A percentile compares a stretch with the other conserved stretches of the same genome.
Conservation (phyloP, 2,329 filamentous ascomycete genomes). For the Ophiostoma novo-ulmi region DNA sequence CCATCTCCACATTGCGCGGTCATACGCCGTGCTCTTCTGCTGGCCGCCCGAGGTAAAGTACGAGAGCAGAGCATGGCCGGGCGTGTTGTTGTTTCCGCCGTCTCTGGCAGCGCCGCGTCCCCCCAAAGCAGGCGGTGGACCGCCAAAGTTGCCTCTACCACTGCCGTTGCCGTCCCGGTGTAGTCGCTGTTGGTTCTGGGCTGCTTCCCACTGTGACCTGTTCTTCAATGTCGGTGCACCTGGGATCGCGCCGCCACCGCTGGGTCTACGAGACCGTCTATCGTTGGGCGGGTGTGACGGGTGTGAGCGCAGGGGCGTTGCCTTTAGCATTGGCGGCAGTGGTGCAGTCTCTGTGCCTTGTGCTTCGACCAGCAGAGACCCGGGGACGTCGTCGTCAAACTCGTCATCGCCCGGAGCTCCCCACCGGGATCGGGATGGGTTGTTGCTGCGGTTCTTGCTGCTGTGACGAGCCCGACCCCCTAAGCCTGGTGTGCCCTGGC, state of each 20-base stretch:
- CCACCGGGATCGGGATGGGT: slow-evolving; percentile 23
- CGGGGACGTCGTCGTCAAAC: slow-evolving; percentile 59
- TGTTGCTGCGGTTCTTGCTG: not conserved
- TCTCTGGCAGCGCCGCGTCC: not conserved
- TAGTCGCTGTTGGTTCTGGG: slow-evolving; percentile 49
- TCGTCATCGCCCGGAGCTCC: slow-evolving; percentile 39
- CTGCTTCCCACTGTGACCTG: slow-evolving; percentile 51
- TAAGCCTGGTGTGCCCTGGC: not conserved
- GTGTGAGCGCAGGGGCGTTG: slow-evolving; percentile 27
- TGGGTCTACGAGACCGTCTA: slow-evolving; percentile 10
- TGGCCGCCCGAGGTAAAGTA: slow-evolving; percentile 24
- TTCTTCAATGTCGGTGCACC: slow-evolving; percentile 42
- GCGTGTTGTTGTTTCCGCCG: not conserved
- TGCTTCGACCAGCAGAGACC: slow-evolving; percentile 56
- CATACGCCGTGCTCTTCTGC: slow-evolving; percentile 44
- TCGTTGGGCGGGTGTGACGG: slow-evolving; percentile 13
- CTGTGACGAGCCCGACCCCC: not conserved
- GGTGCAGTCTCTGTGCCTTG: slow-evolving; percentile 20
- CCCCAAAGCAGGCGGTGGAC: slow-evolving; percentile 27
- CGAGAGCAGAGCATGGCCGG: slow-evolving; percentile 26
- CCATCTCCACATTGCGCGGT: slow-evolving; percentile 87
- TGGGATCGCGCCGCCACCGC: slow-evolving; percentile 32
- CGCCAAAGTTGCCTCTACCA: slow-evolving; percentile 29
- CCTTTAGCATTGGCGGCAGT: slow-evolving; percentile 28
- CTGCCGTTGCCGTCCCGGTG: slow-evolving; percentile 36